Evolutionary conservation across 106 monocot species (phyloP), one percentile per base, ranked within the genome.

Genomic region (Agapanthus africanus): DNA sequence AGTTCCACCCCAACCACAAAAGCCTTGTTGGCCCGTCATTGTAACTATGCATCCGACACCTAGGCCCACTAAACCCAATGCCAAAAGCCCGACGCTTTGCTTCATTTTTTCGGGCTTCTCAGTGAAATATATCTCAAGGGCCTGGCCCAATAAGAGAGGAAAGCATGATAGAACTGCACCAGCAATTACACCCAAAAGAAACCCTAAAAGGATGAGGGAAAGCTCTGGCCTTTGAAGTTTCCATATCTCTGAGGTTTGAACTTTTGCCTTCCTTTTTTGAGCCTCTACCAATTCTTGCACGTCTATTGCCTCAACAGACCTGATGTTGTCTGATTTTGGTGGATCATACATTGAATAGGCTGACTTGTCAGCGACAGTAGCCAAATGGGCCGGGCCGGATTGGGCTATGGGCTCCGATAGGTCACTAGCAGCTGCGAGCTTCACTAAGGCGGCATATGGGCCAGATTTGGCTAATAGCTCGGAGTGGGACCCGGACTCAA

Each of bases 1-100:
- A 11, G 76, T 36, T 1, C 80, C 80, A 11, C 71, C 80, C 75
- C 70, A 76, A 0, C 81, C 81, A 13, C 77, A 81, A 5, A 81
- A 65, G 37, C 81, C 81, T 4, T 81, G 81, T 14, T 77, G 81
- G 21, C 81, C 81, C 0, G 81, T 81, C 77, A 81, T 73, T 18
- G 81, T 68, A 27, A 81, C 7, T n/a, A 77, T 69, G 77, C 72
- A 73, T 30, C 73, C 81, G 1, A 77, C 1, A 64, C 81, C 81
- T 1, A 81, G 68, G 27, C 77, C 81, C 7, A 81, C 73, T 21
- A 81, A 18, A 11, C 54, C 73, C 0, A 73, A 13, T 0, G 77
- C 40, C 7, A 81, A 37, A 36, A 65, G 35, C 19, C 73, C 81
- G 37, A 81, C 77, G 0, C 77, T 64, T 35, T 68, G 52, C 64